Percentiles rank a stretch among this genome's conserved stretches.
Conservation (phyloP, 228 moss, liverwort and hornwort species). For the Sphagnum fallax region DNA sequence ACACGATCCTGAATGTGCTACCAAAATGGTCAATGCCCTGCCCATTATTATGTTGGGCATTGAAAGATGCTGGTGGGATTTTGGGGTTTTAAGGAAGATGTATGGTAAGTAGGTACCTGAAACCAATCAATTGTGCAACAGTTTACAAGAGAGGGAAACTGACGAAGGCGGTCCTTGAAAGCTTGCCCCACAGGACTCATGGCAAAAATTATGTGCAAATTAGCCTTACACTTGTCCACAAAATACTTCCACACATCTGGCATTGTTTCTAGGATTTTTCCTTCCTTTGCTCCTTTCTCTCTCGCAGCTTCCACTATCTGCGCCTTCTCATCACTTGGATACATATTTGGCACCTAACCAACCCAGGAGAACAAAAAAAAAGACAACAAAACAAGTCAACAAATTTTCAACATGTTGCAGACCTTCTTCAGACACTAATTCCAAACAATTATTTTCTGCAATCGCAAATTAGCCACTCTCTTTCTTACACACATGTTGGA, state of each 20-base stretch:
- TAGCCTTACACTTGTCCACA: constrained; percentile 84
- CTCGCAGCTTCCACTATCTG: constrained; percentile 56
- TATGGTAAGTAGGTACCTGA: constrained; percentile 29
- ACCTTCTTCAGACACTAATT: too few species aligned
- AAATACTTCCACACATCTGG: constrained; percentile 88
- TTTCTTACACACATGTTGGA: too few species aligned
- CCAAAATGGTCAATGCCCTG: too few species aligned
- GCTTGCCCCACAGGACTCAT: constrained; percentile 95
- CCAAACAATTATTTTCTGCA: too few species aligned
- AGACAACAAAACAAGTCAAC: too few species aligned
- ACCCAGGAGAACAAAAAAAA: neutral
- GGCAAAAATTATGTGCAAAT: constrained; percentile 77
- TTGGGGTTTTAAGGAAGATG: too few species aligned
- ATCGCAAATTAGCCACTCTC: too few species aligned
- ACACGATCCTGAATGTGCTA: too few species aligned
- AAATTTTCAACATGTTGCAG: too few species aligned
- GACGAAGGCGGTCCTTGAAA: constrained; percentile 74
- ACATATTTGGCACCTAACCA: constrained; percentile 75
- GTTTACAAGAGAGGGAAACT: constrained; percentile 94
- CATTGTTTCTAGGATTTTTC: constrained; percentile 66
- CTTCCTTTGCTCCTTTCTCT: constrained; percentile 61
- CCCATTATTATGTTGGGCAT: too few species aligned
- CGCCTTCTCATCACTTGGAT: constrained; percentile 82
- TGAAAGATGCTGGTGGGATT: too few species aligned
- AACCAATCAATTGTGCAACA: constrained; percentile 98